phyloP scores from a whole-genome alignment of 345 rosid species.

The Brassica juncea region DNA sequence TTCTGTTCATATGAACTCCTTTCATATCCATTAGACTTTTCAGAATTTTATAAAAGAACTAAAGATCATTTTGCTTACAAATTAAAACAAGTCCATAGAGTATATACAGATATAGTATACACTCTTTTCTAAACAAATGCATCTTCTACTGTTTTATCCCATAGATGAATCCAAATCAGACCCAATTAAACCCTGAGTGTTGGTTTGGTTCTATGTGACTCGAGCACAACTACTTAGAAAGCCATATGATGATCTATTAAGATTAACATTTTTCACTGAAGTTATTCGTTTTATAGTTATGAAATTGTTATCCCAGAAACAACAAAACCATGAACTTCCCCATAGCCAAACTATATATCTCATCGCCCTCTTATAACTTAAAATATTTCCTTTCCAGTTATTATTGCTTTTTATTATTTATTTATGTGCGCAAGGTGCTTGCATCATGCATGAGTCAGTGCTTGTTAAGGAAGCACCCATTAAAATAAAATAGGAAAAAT shows the following conservation, averaged over 20 bases:
- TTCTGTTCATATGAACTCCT: neutral
- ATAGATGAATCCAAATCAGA: constrained; percentile 2
- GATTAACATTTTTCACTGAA: neutral
- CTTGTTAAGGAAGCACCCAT: constrained; percentile 74
- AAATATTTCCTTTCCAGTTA: neutral
- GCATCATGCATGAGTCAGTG: constrained; percentile 78
- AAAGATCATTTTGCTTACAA: neutral
- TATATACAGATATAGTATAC: neutral
- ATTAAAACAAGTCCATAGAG: neutral
- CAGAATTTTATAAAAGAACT: neutral
- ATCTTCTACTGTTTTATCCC: constrained; percentile 2
- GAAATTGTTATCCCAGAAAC: neutral
- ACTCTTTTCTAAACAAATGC: constrained; percentile 18
- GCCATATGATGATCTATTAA: neutral
- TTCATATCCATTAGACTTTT: neutral
- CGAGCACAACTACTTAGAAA: constrained; percentile 9
- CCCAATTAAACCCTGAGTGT: neutral
- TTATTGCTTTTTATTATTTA: neutral
- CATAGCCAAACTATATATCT: constrained; percentile 5
- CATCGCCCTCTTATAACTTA: constrained; percentile 14
- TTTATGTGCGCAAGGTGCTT: constrained; percentile 43
- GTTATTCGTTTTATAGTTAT: neutral
- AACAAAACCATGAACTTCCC: neutral
- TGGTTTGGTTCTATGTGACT: neutral
- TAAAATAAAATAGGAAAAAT: neutral